Base-by-base conservation (phyloP, 148 eudicot species). In the Rhododendron kiyosumense region DNA sequence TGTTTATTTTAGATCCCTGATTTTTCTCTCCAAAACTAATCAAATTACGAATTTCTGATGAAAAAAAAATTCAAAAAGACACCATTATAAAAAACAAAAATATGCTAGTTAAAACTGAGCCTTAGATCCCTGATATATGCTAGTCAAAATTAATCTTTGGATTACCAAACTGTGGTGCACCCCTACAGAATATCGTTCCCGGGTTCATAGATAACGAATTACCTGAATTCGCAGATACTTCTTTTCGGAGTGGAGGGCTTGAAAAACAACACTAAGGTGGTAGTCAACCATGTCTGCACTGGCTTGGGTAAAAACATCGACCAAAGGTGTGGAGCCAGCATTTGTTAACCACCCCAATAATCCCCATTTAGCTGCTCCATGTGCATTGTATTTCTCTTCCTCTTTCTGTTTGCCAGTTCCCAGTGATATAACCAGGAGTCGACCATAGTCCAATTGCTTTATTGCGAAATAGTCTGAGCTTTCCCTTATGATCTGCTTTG, bases 361-460 rank as follows among this genome's bases (percentile, higher is more conserved):
- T n/a, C 84, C 84, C 84, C 84, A 82, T 61, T 82, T 82, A 13
- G 52, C 84, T 61, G 84, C 74, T 36, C 28, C 75, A 82, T 41
- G 0, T 38, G 84, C 84, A 24, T 63, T 2, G 69, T 82, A 82
- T 24, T 63, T 82, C 46, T 82, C 84, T 24, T 82, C 75, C 12
- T n/a, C 45, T 63, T 82, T 57, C 0, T 26, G 15, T 36, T 52
- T 8, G 6, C 84, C 84, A 24, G 84, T n/a, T 38, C 84, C 84
- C 43, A 82, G n/a, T 24, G 84, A 82, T 36, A 82, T 82, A 11
- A 82, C 84, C 73, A 82, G 69, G 20, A 82, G 69, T 3, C 84
- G 52, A 38, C 22, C n/a, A 63, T 82, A 82, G 51, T 82, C 84
- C 74, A 82, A 38, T 38, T 59, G 26, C 20, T 38, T 63, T 49